Evolutionary conservation across 352 stramenopile species (phyloP).

Genomic region (Pythium volutum): DNA sequence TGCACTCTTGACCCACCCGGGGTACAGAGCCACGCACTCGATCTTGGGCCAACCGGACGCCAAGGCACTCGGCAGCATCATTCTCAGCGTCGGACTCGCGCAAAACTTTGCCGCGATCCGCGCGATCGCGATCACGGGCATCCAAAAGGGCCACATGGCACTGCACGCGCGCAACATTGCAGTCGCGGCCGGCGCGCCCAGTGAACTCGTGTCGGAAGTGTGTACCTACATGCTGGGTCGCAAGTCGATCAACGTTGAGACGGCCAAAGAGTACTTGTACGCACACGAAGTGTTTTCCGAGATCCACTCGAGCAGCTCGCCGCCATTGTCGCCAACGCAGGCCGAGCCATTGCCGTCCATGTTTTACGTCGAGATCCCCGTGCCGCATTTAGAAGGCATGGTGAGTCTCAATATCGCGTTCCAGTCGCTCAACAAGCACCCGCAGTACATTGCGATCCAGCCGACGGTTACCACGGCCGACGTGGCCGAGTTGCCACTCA

Average conservation of each 20-base stretch:
- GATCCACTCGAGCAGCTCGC: constrained; percentile 52
- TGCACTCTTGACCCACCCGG: constrained; percentile 77
- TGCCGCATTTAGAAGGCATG: constrained; percentile 60
- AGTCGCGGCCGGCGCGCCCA: constrained; percentile 70
- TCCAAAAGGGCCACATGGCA: constrained; percentile 87
- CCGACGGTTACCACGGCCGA: constrained; percentile 18
- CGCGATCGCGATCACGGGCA: constrained; percentile 82
- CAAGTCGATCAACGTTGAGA: constrained; percentile 80
- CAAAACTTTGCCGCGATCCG: constrained; percentile 87
- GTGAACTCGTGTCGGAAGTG: constrained; percentile 78
- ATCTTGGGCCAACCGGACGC: constrained; percentile 75
- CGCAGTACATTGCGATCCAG: constrained; percentile 82
- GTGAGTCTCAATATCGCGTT: constrained; percentile 86
- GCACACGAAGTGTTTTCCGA: constrained; percentile 76
- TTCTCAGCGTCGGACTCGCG: constrained; percentile 77
- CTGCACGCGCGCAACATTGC: constrained; percentile 85
- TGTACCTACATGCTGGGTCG: constrained; percentile 85
- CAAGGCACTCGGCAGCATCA: constrained; percentile 57
- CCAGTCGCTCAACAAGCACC: constrained; percentile 68
- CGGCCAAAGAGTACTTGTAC: constrained; percentile 80
- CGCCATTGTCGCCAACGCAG: constrained; percentile 34
- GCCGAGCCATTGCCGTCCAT: constrained; percentile 56
- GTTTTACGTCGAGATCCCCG: constrained; percentile 83
- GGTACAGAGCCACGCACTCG: constrained; percentile 69
- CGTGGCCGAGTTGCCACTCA: constrained; percentile 33